These are phyloP conservation scores for Microbotryum lychnidis-dioicae DNA, from an alignment of 1,284 basidiomycete species.

Conservation along the genomic window DNA sequence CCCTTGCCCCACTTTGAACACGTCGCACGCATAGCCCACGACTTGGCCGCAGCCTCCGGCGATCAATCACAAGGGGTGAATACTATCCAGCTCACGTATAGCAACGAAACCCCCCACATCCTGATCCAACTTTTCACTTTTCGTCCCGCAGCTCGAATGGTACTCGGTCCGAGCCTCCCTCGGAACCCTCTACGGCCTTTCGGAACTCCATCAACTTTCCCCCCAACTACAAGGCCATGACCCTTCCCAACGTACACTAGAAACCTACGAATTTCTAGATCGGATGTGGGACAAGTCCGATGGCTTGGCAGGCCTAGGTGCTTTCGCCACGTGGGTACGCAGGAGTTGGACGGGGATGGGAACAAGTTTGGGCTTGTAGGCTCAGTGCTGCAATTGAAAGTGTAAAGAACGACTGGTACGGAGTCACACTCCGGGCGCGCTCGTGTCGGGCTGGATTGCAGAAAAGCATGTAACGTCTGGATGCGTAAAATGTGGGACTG, in stretches of 20 bases:
- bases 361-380: slow-evolving; percentile 12
- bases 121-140: too few relatives aligned
- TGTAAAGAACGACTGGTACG: too few relatives aligned
- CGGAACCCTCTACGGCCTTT: slow-evolving; percentile 9
- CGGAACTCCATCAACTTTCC: slow-evolving; percentile 22
- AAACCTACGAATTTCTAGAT: slow-evolving; percentile 9
- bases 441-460: too few relatives aligned
- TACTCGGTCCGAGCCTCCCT: not conserved
- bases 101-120: not conserved
- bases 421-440: too few relatives aligned
- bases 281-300: slow-evolving; percentile 5
- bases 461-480: too few relatives aligned
- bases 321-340: slow-evolving; percentile 17
- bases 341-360: slow-evolving; percentile 26
- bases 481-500: too few relatives aligned
- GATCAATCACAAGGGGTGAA: slow-evolving; percentile 23
- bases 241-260: not conserved
- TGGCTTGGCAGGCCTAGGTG: not conserved
- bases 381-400: too few relatives aligned
- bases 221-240: not conserved
- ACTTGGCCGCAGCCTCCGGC: slow-evolving; percentile 19
- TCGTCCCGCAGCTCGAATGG: not conserved
- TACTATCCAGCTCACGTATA: not conserved
- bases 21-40: slow-evolving; percentile 23
- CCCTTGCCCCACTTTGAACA: slow-evolving; percentile 13